These are phyloP conservation scores for Waltiozyma sp. DNA, from an alignment of 1,139 yeast genomes.

Conservation along the genomic window DNA sequence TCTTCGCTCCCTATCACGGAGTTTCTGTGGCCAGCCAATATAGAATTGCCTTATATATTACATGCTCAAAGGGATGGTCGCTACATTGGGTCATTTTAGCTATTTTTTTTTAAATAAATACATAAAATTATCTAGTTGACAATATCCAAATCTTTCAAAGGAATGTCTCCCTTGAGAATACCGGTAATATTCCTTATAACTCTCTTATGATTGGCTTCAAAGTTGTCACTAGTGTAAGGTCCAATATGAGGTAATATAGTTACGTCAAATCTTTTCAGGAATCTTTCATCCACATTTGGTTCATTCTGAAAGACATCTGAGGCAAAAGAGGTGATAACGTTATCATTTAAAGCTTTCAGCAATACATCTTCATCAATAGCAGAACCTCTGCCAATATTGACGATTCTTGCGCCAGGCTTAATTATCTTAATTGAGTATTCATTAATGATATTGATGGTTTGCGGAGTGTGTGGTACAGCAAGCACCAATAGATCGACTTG, in stretches of 20 bases:
- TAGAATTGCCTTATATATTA: no score
- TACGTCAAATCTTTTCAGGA: slow-evolving; percentile 49
- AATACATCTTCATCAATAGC: slow-evolving; percentile 53
- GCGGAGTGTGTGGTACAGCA: slow-evolving; percentile 56
- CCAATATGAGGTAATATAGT: slow-evolving; percentile 67
- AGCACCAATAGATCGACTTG: slow-evolving; percentile 46
- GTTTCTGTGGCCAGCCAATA: no score
- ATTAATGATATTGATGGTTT: slow-evolving; percentile 47
- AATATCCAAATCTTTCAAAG: not conserved
- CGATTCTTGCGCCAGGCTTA: slow-evolving; percentile 49
- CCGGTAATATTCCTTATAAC: slow-evolving; percentile 5
- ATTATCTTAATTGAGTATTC: slow-evolving; percentile 30
- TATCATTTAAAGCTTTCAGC: slow-evolving; percentile 51
- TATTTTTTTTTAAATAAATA: no score
- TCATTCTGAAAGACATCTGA: slow-evolving; percentile 69
- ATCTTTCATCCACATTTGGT: slow-evolving; percentile 43
- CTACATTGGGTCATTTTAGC: no score
- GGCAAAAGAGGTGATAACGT: slow-evolving; percentile 65
- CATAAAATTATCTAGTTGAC: not conserved
- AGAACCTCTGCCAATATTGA: slow-evolving; percentile 70
- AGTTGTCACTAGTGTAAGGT: slow-evolving; percentile 5
- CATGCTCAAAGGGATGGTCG: no score
- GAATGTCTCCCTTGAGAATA: slow-evolving; percentile 3
- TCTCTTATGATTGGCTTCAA: slow-evolving; percentile 1
- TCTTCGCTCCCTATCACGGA: no score